phyloP scores from a whole-genome alignment of 495 filamentous ascomycete species.

The Pseudevernia furfuracea region DNA sequence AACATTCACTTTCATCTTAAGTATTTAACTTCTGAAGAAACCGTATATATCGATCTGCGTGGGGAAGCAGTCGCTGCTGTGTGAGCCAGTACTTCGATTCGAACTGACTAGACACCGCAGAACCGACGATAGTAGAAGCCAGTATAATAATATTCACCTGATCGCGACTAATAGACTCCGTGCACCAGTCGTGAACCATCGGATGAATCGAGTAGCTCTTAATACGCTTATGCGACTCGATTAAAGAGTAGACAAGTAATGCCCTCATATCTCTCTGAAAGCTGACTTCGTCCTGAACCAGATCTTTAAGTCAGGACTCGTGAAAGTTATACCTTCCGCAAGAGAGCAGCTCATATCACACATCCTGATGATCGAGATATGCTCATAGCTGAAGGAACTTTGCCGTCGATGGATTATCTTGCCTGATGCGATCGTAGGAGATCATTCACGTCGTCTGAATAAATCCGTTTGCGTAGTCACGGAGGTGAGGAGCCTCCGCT shows the following conservation, averaged over 20 bases:
- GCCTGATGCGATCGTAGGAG: constrained; percentile 36
- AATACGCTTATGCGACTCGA: constrained; percentile 28
- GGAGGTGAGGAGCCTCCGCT: background rate
- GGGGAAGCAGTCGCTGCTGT: constrained; percentile 35
- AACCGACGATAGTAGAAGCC: constrained; percentile 29
- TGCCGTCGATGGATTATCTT: constrained; percentile 29
- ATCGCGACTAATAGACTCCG: constrained; percentile 16
- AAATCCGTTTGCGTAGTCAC: constrained; percentile 29
- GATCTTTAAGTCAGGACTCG: constrained; percentile 29
- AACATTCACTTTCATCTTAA: constrained; percentile 12
- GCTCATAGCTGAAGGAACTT: no score
- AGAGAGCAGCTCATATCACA: no score
- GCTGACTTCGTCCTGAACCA: constrained; percentile 27
- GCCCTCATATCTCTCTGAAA: constrained; percentile 30
- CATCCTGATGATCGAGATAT: no score
- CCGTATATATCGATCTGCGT: constrained; percentile 29
- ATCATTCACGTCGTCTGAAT: constrained; percentile 42
- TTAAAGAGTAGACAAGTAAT: constrained; percentile 32
- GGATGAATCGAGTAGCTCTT: no score
- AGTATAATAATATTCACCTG: constrained; percentile 24
- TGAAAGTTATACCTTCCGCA: constrained; percentile 15
- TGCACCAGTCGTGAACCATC: no score
- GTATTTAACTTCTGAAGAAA: constrained; percentile 32
- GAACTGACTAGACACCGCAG: constrained; percentile 21
- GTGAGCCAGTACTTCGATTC: no score